A percentile compares a stretch with the other conserved stretches of the same genome.
Evolutionary conservation across 2,329 filamentous ascomycete genomes (phyloP).

Genomic region (Colletotrichum sublineola): DNA sequence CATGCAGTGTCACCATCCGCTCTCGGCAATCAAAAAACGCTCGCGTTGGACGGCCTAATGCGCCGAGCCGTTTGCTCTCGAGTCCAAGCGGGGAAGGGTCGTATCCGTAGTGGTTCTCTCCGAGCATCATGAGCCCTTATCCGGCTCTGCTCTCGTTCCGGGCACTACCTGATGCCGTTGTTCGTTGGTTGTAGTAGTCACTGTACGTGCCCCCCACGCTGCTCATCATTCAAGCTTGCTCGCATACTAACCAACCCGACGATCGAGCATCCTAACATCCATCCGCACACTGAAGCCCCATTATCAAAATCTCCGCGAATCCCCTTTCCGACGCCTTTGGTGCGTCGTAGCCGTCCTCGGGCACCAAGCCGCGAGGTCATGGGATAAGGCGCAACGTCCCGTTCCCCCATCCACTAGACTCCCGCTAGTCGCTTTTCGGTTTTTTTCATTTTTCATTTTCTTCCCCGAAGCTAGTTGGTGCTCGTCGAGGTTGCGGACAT

Average conservation of each 20-base stretch:
- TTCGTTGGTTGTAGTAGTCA: too few relatives aligned
- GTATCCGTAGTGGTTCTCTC: constrained; percentile 12
- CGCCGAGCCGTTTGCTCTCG: constrained; percentile 28
- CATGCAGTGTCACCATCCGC: not conserved
- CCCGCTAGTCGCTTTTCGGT: not conserved
- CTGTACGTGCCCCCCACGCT: constrained; percentile 19
- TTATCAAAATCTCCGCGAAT: not conserved
- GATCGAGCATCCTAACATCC: not conserved
- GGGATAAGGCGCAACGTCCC: not conserved
- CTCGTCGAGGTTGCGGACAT: constrained; percentile 1
- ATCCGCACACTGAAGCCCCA: not conserved
- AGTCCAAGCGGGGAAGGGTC: constrained; percentile 19
- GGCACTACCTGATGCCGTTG: not conserved
- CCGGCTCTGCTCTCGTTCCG: constrained; percentile 6
- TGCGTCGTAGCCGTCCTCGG: not conserved
- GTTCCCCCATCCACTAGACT: not conserved
- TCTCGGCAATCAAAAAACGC: constrained; percentile 13
- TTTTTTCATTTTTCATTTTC: too few relatives aligned
- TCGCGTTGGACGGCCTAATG: constrained; percentile 30
- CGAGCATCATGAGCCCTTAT: not conserved
- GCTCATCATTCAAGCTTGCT: constrained; percentile 6
- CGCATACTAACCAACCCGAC: constrained; percentile 9
- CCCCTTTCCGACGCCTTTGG: not conserved
- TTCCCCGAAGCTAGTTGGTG: not conserved
- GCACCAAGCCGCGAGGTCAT: not conserved